phyloP scores from a whole-genome alignment of 2,329 filamentous ascomycete species.

The Talaromyces sp. region DNA sequence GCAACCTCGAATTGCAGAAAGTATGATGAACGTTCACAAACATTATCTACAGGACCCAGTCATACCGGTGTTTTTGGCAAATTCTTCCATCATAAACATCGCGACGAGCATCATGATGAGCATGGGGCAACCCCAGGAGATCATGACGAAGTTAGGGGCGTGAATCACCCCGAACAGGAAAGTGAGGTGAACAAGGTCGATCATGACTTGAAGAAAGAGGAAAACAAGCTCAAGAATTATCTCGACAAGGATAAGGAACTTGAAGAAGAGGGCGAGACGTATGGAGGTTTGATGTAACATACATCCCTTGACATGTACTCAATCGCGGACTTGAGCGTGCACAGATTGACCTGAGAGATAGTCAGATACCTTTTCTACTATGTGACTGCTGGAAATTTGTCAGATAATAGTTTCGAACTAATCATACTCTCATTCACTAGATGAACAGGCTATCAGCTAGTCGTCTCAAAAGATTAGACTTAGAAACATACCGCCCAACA shows the following conservation, averaged over 20 bases:
- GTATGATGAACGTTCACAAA: background rate
- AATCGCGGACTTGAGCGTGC: too few relatives aligned
- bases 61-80: background rate
- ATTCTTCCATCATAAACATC: constrained; percentile 7
- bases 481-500: too few relatives aligned
- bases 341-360: too few relatives aligned
- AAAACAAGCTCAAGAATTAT: background rate
- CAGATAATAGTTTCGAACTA: too few relatives aligned
- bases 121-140: background rate
- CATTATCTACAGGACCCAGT: background rate
- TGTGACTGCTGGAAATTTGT: too few relatives aligned
- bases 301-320: too few relatives aligned
- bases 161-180: background rate
- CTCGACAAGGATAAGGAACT: constrained; percentile 10
- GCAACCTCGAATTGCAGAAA: background rate
- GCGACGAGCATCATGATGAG: background rate
- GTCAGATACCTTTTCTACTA: too few relatives aligned
- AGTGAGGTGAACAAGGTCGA: background rate
- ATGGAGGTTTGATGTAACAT: constrained; percentile 9
- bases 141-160: background rate
- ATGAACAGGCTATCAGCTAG: too few relatives aligned
- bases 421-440: too few relatives aligned
- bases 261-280: constrained; percentile 3
- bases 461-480: too few relatives aligned
- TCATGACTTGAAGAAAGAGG: background rate